Conservation (phyloP, 306 rosid genomes). For the Albizia julibrissin region DNA sequence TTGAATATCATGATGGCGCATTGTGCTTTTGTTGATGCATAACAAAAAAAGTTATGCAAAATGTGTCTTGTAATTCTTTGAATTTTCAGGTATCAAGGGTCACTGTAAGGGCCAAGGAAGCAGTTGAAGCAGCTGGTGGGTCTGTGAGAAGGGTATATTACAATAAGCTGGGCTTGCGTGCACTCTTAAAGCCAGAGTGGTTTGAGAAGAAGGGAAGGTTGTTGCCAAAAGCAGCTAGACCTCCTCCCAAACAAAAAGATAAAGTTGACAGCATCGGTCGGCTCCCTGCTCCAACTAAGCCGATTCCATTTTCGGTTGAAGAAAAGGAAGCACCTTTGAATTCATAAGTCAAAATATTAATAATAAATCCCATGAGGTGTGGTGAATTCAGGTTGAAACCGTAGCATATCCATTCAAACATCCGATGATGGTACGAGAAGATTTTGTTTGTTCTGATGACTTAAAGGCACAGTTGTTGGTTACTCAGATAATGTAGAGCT, state of each 20-base stretch:
- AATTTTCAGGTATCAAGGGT: conserved; percentile 81
- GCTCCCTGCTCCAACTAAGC: conserved; percentile 90
- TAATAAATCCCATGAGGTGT: conserved; percentile 6
- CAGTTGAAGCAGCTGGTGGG: conserved; percentile 94
- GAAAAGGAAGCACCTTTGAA: conserved; percentile 33
- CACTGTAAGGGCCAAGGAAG: conserved; percentile 87
- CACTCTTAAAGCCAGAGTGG: conserved; percentile 89
- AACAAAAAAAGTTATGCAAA: not conserved
- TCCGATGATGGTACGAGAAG: conserved; percentile 20
- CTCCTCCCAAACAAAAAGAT: conserved; percentile 88
- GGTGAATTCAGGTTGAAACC: conserved; percentile 24
- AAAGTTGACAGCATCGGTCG: conserved; percentile 91
- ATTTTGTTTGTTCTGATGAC: conserved; percentile 6
- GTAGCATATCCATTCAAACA: conserved; percentile 25
- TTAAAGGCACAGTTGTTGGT: conserved; percentile 20
- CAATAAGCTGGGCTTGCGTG: conserved; percentile 82
- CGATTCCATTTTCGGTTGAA: conserved; percentile 73
- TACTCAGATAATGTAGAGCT: not conserved
- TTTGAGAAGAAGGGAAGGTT: conserved; percentile 93
- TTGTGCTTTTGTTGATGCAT: conserved; percentile 4
- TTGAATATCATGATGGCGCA: conserved; percentile 14
- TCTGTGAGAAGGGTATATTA: conserved; percentile 85
- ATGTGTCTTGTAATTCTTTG: not conserved
- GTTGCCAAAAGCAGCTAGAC: conserved; percentile 93
- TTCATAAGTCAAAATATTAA: conserved; percentile 32